These are phyloP conservation scores for Bassia scoparia DNA, from an alignment of 148 eudicot species.

Conservation along the genomic window DNA sequence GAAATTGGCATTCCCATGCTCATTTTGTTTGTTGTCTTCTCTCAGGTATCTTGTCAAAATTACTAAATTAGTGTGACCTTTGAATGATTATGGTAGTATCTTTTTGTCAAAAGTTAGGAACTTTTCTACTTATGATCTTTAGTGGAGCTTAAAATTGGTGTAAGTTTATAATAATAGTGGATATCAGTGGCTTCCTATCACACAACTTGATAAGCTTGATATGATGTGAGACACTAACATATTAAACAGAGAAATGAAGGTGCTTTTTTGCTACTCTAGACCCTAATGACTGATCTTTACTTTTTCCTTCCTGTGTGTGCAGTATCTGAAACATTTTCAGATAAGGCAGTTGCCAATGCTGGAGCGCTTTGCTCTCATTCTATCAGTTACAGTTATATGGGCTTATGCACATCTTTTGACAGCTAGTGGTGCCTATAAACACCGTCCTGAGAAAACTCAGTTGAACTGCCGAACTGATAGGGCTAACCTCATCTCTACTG, in stretches of 20 bases:
- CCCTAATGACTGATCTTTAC: neutral
- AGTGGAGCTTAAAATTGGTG: conserved; percentile 3
- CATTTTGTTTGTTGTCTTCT: conserved; percentile 79
- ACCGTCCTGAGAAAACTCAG: conserved; percentile 75
- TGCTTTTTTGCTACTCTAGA: too few species aligned
- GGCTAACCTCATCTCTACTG: conserved; percentile 83
- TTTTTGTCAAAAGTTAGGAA: conserved; percentile 4
- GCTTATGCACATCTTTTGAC: conserved; percentile 94
- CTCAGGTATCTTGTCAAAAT: conserved; percentile 52
- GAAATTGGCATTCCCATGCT: conserved; percentile 95
- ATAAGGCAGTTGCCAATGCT: conserved; percentile 64
- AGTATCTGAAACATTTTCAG: conserved; percentile 95
- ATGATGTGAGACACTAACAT: neutral
- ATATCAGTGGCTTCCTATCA: neutral
- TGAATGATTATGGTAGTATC: conserved; percentile 1
- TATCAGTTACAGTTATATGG: conserved; percentile 78
- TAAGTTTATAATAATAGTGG: neutral
- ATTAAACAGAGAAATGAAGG: neutral
- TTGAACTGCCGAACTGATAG: conserved; percentile 73
- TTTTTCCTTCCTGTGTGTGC: conserved; percentile 23
- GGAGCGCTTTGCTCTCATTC: conserved; percentile 82
- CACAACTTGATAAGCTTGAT: neutral
- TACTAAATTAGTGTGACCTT: neutral
- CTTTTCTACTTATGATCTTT: neutral
- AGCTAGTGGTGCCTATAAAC: conserved; percentile 94